Evolutionary conservation across 2,329 filamentous ascomycete species (phyloP), one percentile per base, ranked within the genome.

Genomic region (Xylariales sp.): DNA sequence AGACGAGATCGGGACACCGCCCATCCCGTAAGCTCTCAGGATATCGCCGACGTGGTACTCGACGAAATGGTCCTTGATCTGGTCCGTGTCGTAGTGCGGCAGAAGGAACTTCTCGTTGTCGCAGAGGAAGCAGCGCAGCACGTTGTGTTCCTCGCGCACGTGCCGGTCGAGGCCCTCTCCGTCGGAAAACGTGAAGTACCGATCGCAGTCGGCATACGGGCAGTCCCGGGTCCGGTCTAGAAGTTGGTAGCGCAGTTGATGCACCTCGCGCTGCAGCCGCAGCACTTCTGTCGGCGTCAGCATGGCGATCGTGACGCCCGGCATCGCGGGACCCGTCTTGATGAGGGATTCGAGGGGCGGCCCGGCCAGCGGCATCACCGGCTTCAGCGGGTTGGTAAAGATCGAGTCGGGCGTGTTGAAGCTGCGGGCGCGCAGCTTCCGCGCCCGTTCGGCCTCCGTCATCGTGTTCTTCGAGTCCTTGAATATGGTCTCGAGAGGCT

Each of bases 211-310:
- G 3, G 70, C 43, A 50, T 80, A 83, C 0, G 80, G 81, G 50
- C 83, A 86, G n/a, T 72, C 73, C 28, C 74, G 68, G 1, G 71
- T 74, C 9, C 83, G 78, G 56, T 77, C 74, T 1, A 83, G 72
- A 0, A 78, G 69, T 45, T 80, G 70, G 46, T 71, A 75, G 32
- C 81, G 80, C 54, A 81, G 71, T 46, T 72, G 69, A 54, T 79
- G 77, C 14, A 80, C 74, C 58, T 79, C 73, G 0, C 71, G 72
- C 57, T 83, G 80, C 0, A 84, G 73, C 4, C 75, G 71, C 1
- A 74, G 76, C 57, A 81, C 76, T 68, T 85, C 82, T 0, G 77
- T 80, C 0, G 79, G 78, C 0, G 83, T 85, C 62, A 83, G 71
- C 16, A 83, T 74, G 1, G 75, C 78, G 30, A 79, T 76, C 16